phyloP scores from a whole-genome alignment of 106 monocot genomes.

The Amphibolis antarctica region DNA sequence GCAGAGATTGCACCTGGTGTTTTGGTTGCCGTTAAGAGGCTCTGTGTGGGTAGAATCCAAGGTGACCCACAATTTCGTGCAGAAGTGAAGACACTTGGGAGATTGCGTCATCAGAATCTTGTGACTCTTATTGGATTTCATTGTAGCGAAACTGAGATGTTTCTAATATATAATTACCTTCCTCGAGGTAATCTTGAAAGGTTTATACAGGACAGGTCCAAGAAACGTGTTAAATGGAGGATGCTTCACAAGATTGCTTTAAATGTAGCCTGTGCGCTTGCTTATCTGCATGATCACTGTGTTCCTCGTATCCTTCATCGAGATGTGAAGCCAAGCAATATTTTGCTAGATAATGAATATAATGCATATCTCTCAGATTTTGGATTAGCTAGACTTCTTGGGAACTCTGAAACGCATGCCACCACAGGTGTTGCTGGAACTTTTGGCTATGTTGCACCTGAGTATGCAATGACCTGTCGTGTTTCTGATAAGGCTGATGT shows the following conservation, averaged over 20 bases:
- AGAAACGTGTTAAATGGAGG: not conserved
- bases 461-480: conserved; percentile 60
- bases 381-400: conserved; percentile 54
- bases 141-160: conserved; percentile 47
- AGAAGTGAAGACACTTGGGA: conserved; percentile 54
- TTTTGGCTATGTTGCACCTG: conserved; percentile 63
- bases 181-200: not conserved
- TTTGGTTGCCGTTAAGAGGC: conserved; percentile 57
- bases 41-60: conserved; percentile 46
- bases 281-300: conserved; percentile 57
- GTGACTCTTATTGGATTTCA: conserved; percentile 60
- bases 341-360: conserved; percentile 50
- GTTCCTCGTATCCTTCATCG: conserved; percentile 55
- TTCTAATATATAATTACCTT: conserved; percentile 10
- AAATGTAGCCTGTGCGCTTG: not conserved
- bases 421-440: conserved; percentile 68
- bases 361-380: conserved; percentile 71
- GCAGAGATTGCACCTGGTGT: conserved; percentile 45
- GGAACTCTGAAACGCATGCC: conserved; percentile 62
- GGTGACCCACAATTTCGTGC: conserved; percentile 62
- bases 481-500: conserved; percentile 71
- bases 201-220: not conserved
- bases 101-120: conserved; percentile 49
- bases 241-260: not conserved
- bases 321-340: conserved; percentile 73